Evolutionary conservation across 108 stramenopile genomes (phyloP).

Genomic region (Skeletonema potamos): DNA sequence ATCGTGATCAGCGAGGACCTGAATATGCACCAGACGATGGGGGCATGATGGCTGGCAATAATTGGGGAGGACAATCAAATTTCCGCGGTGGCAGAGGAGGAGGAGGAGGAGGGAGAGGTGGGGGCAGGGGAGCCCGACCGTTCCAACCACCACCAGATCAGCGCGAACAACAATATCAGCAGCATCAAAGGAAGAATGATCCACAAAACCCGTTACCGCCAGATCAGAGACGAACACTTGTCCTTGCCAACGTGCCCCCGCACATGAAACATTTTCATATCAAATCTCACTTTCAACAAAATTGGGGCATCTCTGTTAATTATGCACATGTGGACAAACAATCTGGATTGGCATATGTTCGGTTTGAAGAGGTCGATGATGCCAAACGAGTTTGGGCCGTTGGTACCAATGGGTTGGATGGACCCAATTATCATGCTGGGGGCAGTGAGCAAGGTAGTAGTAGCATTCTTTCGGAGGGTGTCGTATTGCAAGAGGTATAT

Average conservation of each 20-base stretch:
- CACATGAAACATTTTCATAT: conserved; percentile 12
- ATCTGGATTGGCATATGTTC: conserved; percentile 19
- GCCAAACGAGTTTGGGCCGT: conserved; percentile 22
- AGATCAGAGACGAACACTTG: conserved; percentile 14
- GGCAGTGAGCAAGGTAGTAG: background rate
- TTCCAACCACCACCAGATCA: background rate
- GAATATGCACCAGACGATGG: too few relatives aligned
- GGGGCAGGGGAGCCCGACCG: background rate
- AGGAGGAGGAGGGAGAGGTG: background rate
- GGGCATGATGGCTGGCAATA: too few relatives aligned
- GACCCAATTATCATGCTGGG: background rate
- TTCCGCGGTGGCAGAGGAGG: background rate
- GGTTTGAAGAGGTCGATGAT: conserved; percentile 8
- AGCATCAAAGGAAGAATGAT: background rate
- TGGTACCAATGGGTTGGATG: conserved; percentile 19
- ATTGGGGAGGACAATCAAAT: background rate
- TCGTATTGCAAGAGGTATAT: conserved; percentile 29
- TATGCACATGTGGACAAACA: conserved; percentile 11
- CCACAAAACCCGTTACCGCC: conserved; percentile 1
- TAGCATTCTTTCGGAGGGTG: conserved; percentile 14
- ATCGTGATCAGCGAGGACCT: too few relatives aligned
- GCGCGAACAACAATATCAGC: background rate
- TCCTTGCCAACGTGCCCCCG: conserved; percentile 19
- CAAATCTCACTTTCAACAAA: conserved; percentile 1
- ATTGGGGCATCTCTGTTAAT: conserved; percentile 3